Evolutionary conservation across 176 grass and related monocot genomes (phyloP), one percentile per base, ranked within the genome.

Genomic region (Phragmites australis): DNA sequence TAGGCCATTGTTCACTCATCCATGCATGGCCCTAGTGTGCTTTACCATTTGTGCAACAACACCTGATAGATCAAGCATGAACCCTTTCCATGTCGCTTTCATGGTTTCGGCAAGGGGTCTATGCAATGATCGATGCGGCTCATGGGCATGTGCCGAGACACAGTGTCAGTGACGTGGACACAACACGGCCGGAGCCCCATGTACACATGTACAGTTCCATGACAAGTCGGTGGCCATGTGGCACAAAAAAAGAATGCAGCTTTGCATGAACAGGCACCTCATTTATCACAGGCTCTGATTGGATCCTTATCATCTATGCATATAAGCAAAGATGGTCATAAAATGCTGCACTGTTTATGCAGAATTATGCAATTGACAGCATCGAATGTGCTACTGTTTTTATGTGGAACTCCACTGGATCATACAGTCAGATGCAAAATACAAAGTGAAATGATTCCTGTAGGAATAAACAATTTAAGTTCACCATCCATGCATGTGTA

Each of bases 1-100:
- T 53, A 64, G 64, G 64, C 12, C 67, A 72, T 44, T 78, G 54
- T 63, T 79, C 75, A 72, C n/a, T 47, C 46, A 19, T 39, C 18
- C 46, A 54, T 31, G 77, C 70, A 81, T 68, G 70, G 17, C 23
- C 77, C 42, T 81, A 57, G 51, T 48, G n/a, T 88, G 62, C 26
- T 70, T 81, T 75, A 70, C 70, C 76, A 81, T 76, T 89, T 89
- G 26, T 89, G 71, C 21, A 76, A 48, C 77, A 76, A 41, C 76
- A 70, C 54, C 67, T 46, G 37, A 81, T 76, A 63, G 44, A 81
- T 89, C 76, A 69, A 39, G 54, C 70, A 71, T 62, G 70, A 66
- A n/a, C 37, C 77, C 55, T 65, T 53, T 64, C 55, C 77, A 46
- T 15, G 71, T 6, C 45, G 64, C 46, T 85, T 76, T 76, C 82